Evolutionary conservation across 495 filamentous ascomycete genomes (phyloP), one percentile per base, ranked within the genome.

Genomic region (Penicillium parvum): DNA sequence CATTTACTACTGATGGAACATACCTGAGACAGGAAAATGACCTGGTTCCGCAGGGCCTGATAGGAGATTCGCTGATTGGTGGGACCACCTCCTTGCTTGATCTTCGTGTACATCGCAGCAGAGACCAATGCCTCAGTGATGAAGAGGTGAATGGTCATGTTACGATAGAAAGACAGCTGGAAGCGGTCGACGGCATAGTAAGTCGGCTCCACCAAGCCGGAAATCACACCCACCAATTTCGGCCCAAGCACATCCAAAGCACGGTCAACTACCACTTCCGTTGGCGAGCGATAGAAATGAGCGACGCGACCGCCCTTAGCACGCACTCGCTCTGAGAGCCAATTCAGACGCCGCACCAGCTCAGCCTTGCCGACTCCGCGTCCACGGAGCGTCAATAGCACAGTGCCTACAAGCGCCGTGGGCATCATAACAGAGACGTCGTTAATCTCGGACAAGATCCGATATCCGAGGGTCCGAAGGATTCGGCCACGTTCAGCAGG

Each of bases 111-210:
- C 73, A 98, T 83, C 19, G 84, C 85, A 11, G 84, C 87, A 12
- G 85, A 89, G 2, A 98, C 85, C 2, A 97, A 72, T 0, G 91
- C 85, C 49, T 96, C 88, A 1, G 85, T 83, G 39, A 97, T 90
- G 61, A 98, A 98, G 2, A 98, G 78, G 57, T 98, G 92, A 38
- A 98, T 98, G 1, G 90, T 94, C 91, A 96, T 96, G 62, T 98
- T 98, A 29, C 92, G 83, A 63, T 97, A 98, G 65, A 97, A 98
- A 1, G 86, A 92, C 7, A 98, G 77, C 55, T 97, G 91, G 68
- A 98, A 98, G 37, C 90, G 78, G 62, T 98, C 92, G 19, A 96
- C 88, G 3, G 92, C 91, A 53, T 86, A 94, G 59, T 85, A 96
- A 0, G 90, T 96, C 9, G 85, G 83, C 58, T 98, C 92, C 0